Evolutionary conservation across 306 rosid species (phyloP).

Genomic region (Dicorynia guianensis): DNA sequence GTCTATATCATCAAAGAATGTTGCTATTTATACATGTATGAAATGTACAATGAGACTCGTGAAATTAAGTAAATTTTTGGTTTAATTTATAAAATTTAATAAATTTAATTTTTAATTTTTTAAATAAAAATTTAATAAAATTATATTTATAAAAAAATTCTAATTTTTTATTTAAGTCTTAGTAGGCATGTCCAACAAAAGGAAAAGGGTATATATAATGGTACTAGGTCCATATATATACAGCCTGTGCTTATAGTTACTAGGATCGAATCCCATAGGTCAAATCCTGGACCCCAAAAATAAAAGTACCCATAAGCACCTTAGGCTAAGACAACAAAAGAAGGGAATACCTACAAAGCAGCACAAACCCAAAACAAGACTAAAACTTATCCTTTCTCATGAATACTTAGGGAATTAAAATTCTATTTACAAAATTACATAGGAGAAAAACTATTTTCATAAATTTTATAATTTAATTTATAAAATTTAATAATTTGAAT

Average conservation of each 20-base stretch:
- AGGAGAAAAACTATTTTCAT: too few relatives aligned
- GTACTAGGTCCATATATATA: slow-evolving; percentile 17
- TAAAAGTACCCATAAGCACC: slow-evolving; percentile 36
- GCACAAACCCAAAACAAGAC: slow-evolving; percentile 36
- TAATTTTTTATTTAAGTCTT: too few relatives aligned
- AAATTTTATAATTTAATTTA: too few relatives aligned
- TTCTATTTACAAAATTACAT: neutral
- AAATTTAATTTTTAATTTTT: too few relatives aligned
- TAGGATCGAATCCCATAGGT: slow-evolving; percentile 43
- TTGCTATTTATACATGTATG: too few relatives aligned
- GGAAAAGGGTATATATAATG: neutral
- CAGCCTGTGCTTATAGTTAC: slow-evolving; percentile 29
- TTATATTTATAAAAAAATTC: too few relatives aligned
- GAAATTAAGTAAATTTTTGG: too few relatives aligned
- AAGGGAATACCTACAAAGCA: slow-evolving; percentile 2
- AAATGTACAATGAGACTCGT: too few relatives aligned
- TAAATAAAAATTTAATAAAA: too few relatives aligned
- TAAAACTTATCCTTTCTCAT: slow-evolving; percentile 16
- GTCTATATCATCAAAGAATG: too few relatives aligned
- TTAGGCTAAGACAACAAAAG: slow-evolving; percentile 8
- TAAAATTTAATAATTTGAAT: too few relatives aligned
- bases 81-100: too few relatives aligned
- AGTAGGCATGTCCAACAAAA: slow-evolving; percentile 19
- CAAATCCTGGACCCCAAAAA: slow-evolving; percentile 18
- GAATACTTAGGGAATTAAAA: slow-evolving; percentile 1